A percentile compares a stretch with the other conserved stretches of the same genome.
Conservation (phyloP, 352 stramenopile species). For the Pythium phragmiticola region DNA sequence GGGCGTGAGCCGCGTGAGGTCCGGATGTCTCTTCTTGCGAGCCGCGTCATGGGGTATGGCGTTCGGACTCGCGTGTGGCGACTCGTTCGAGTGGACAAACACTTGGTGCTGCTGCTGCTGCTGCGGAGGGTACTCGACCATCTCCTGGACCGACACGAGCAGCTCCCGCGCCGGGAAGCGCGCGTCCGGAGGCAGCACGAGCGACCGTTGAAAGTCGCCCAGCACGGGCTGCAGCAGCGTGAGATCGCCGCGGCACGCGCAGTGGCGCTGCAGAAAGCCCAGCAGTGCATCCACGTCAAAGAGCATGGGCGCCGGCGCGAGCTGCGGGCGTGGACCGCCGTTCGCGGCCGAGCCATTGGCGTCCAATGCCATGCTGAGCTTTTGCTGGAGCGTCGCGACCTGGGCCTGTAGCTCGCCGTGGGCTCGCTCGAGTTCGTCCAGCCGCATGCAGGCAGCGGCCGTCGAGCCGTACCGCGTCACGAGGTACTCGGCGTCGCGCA, state of each 20-base stretch:
- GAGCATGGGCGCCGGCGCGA: slow-evolving; percentile 5
- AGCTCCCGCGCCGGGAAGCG: slow-evolving; percentile 21
- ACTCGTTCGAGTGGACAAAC: slow-evolving; percentile 5
- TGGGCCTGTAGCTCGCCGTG: slow-evolving; percentile 25
- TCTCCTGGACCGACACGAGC: slow-evolving; percentile 25
- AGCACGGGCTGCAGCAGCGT: slow-evolving; percentile 25
- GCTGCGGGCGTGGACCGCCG: neutral
- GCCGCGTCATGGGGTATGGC: neutral
- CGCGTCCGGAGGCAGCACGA: slow-evolving; percentile 19
- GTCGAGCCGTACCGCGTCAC: slow-evolving; percentile 35
- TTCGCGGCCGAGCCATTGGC: neutral
- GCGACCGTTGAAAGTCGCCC: slow-evolving; percentile 24
- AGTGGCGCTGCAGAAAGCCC: slow-evolving; percentile 33
- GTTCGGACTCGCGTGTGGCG: neutral
- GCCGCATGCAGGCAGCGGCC: slow-evolving; percentile 25
- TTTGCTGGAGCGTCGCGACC: slow-evolving; percentile 30
- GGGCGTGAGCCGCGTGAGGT: slow-evolving; percentile 21
- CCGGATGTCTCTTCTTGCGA: slow-evolving; percentile 14
- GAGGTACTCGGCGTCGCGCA: slow-evolving; percentile 41
- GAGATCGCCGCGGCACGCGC: slow-evolving; percentile 35
- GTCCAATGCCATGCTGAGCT: slow-evolving; percentile 26
- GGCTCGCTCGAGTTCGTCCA: slow-evolving; percentile 34
- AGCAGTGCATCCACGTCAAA: slow-evolving; percentile 30
- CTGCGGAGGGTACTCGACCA: slow-evolving; percentile 5
- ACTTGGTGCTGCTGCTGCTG: neutral